These are phyloP conservation scores for Tuber umbilicatum DNA, from an alignment of 495 filamentous ascomycete genomes.

Conservation along the genomic window DNA sequence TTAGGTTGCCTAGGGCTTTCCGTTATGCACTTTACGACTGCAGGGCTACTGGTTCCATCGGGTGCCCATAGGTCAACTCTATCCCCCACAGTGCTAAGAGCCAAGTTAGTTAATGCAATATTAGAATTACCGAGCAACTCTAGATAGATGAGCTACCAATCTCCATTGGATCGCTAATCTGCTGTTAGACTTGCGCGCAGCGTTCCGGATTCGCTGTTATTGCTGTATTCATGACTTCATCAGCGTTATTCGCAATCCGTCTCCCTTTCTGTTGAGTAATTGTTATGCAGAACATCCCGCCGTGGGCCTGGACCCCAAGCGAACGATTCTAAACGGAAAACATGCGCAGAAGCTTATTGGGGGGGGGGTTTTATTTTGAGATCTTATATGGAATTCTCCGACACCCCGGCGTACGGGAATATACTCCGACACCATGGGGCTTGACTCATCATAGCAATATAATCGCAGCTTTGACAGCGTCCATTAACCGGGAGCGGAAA, in stretches of 20 bases:
- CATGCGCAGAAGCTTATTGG: background rate
- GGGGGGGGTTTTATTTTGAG: background rate
- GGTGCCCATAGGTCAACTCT: background rate
- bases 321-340: background rate
- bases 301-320: background rate
- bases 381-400: background rate
- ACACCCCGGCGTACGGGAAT: background rate
- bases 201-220: background rate
- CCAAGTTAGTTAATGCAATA: background rate
- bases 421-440: background rate
- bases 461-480: background rate
- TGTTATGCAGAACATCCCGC: too few species aligned
- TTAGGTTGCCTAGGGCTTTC: background rate
- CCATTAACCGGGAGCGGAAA: background rate
- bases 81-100: background rate
- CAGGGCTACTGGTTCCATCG: background rate
- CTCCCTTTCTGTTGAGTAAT: background rate
- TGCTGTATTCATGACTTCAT: background rate
- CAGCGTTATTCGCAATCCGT: background rate
- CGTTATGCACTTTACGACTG: background rate
- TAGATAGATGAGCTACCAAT: background rate
- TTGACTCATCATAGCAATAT: background rate
- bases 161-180: constrained; percentile 3
- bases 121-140: background rate
- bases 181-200: background rate